A percentile compares a stretch with the other conserved stretches of the same genome.
These are phyloP conservation scores for Fusarium udum DNA, from an alignment of 2,329 filamentous ascomycete genomes.

Conservation along the genomic window DNA sequence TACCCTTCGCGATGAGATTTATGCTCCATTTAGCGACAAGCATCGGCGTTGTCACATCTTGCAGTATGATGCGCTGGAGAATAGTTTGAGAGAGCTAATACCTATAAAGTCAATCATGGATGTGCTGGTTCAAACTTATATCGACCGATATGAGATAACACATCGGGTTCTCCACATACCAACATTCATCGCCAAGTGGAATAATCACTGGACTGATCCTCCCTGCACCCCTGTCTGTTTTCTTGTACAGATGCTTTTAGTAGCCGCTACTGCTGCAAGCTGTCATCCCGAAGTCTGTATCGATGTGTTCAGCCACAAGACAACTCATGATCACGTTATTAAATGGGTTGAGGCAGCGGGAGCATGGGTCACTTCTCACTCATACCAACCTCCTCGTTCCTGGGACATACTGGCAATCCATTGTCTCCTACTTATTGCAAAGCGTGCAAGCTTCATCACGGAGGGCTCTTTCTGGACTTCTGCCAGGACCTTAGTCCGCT, in stretches of 20 bases:
- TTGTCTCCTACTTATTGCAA: not conserved
- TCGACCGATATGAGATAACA: not conserved
- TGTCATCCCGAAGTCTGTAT: not conserved
- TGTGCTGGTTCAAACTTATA: not conserved
- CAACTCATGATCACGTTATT: not conserved
- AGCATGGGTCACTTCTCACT: not conserved
- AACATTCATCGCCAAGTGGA: not conserved
- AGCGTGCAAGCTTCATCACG: not conserved
- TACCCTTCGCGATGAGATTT: not conserved
- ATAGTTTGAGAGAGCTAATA: not conserved
- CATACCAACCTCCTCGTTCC: not conserved
- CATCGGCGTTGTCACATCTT: no score
- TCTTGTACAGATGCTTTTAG: not conserved
- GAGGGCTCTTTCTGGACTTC: not conserved
- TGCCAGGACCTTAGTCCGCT: not conserved
- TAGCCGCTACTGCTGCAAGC: not conserved
- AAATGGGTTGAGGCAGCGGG: accelerated
- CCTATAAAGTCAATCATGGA: not conserved
- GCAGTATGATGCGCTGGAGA: not conserved
- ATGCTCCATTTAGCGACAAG: not conserved
- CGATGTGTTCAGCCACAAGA: not conserved
- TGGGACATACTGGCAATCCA: not conserved
- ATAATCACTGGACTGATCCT: accelerated
- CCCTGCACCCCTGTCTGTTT: not conserved
- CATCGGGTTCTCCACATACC: not conserved